Percentiles rank a stretch among this genome's conserved stretches.
Evolutionary conservation across 805 yeast genomes (phyloP).

Genomic region (Candida andamanensis): DNA sequence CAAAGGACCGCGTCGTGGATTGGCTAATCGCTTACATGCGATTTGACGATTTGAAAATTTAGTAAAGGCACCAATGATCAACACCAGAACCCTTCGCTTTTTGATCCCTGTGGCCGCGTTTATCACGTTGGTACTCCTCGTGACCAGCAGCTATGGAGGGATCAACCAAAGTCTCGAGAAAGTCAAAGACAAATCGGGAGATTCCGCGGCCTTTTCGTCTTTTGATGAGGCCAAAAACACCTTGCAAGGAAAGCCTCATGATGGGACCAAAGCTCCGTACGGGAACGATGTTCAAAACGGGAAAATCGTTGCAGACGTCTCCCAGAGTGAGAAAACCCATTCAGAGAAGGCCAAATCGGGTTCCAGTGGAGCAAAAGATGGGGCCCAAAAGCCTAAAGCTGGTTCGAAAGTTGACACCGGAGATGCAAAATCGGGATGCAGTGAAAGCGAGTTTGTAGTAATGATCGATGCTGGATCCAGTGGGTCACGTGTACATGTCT

Average conservation of each 20-base stretch:
- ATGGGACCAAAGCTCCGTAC: slow-evolving; percentile 34
- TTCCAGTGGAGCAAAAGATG: slow-evolving; percentile 1
- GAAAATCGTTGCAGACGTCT: slow-evolving; percentile 20
- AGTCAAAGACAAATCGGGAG: slow-evolving; percentile 21
- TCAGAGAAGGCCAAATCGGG: slow-evolving; percentile 10
- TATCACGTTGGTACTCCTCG: slow-evolving; percentile 45
- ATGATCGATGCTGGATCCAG: slow-evolving; percentile 99
- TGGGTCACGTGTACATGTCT: slow-evolving; percentile 93
- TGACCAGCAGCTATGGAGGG: slow-evolving; percentile 41
- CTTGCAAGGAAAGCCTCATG: slow-evolving; percentile 29
- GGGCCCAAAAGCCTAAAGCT: neutral
- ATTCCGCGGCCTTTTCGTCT: slow-evolving; percentile 16
- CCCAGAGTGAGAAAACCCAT: slow-evolving; percentile 14
- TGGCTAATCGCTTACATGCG: slow-evolving; percentile 3
- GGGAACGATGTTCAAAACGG: slow-evolving; percentile 12
- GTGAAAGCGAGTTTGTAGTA: slow-evolving; percentile 63
- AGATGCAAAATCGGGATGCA: slow-evolving; percentile 13
- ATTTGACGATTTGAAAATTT: too few species aligned
- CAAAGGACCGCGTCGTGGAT: too few species aligned
- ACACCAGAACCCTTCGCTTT: slow-evolving; percentile 49
- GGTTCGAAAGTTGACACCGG: slow-evolving; percentile 1
- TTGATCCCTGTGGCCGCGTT: slow-evolving; percentile 47
- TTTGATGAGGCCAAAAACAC: slow-evolving; percentile 21
- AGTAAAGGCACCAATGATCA: slow-evolving; percentile 26
- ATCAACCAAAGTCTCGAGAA: slow-evolving; percentile 28